Base-by-base conservation (phyloP, 2,329 filamentous ascomycete genomes). In the Escovopsis weberi region DNA sequence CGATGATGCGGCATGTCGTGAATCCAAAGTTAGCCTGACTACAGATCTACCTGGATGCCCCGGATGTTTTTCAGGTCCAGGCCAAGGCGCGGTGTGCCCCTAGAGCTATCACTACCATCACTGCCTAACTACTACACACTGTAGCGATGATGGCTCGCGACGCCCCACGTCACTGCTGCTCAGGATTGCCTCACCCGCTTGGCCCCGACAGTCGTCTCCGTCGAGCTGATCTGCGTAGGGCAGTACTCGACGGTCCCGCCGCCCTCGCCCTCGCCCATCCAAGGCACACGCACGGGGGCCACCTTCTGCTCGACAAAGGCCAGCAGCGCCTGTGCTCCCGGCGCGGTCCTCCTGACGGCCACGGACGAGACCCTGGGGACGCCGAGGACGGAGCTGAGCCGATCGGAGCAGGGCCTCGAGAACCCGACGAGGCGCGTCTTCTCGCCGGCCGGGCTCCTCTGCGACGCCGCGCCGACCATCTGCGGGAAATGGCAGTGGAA, bases 291-390 rank as follows among this genome's bases (percentile, higher is more conserved):
- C 23, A 80, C 61, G 1, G 66, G 56, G 2, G 65, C 58, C 2
- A 84, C 74, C 43, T 65, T 62, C 33, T 68, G 60, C 28, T 65
- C 58, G 1, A 77, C 67, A 49, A 77, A 74, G 4, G 76, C 67
- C 23, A 79, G 55, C 9, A 86, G 55, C 1, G 72, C 66, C 40
- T 67, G 67, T 0, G 73, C 67, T 36, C 73, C 69, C 0, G 78
- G 76, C 1, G 79, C 75, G 33, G 63, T 69, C 6, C 65, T 63
- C 18, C 66, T 58, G 6, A 86, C 56, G 1, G 72, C 82, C 30
- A 86, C 61, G 19, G 78, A 76, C 1, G 79, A 82, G 1, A 78
- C 77, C 32, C 78, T 69, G 1, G 78, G 75, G 9, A 85, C 66
- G 2, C 73, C 73, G 4, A 85, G 63, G 18, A 67, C 67, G 28